These are phyloP conservation scores for Candida mesenterica DNA, from an alignment of 1,139 yeast genomes.

Conservation along the genomic window DNA sequence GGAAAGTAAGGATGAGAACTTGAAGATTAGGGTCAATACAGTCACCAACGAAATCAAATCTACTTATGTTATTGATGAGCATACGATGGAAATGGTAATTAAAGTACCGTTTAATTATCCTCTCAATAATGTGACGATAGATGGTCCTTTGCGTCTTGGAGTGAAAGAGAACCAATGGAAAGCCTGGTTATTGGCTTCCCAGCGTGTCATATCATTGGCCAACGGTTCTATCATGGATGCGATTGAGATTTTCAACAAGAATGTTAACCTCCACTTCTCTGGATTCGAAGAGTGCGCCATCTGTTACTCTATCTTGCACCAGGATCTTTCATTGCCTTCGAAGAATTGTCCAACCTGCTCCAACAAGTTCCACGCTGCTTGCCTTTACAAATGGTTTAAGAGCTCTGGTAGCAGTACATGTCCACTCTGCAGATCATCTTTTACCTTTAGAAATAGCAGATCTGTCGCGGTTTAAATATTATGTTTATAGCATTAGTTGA, in stretches of 20 bases:
- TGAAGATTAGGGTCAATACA: slow-evolving; percentile 61
- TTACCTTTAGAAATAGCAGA: slow-evolving; percentile 42
- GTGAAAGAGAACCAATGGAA: slow-evolving; percentile 93
- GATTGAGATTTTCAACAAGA: slow-evolving; percentile 74
- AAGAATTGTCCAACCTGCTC: slow-evolving; percentile 87
- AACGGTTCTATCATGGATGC: slow-evolving; percentile 85
- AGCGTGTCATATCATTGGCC: slow-evolving; percentile 67
- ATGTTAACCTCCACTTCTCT: slow-evolving; percentile 78
- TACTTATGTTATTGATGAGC: slow-evolving; percentile 80
- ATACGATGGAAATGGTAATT: slow-evolving; percentile 77
- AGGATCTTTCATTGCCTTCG: slow-evolving; percentile 86
- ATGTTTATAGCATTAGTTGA: neutral
- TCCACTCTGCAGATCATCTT: slow-evolving; percentile 86
- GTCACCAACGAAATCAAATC: slow-evolving; percentile 71
- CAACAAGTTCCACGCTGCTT: slow-evolving; percentile 95
- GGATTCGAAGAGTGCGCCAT: slow-evolving; percentile 97
- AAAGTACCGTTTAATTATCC: slow-evolving; percentile 74
- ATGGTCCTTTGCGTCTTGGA: slow-evolving; percentile 80
- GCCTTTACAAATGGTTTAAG: slow-evolving; percentile 96
- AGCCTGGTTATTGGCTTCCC: slow-evolving; percentile 92
- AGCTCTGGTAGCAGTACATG: slow-evolving; percentile 90
- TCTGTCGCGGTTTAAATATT: neutral
- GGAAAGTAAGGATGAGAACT: slow-evolving; percentile 50
- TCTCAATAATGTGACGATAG: slow-evolving; percentile 65
- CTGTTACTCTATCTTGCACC: slow-evolving; percentile 87